Conservation (phyloP, 2,329 filamentous ascomycete genomes). For the Penicillium sp. region DNA sequence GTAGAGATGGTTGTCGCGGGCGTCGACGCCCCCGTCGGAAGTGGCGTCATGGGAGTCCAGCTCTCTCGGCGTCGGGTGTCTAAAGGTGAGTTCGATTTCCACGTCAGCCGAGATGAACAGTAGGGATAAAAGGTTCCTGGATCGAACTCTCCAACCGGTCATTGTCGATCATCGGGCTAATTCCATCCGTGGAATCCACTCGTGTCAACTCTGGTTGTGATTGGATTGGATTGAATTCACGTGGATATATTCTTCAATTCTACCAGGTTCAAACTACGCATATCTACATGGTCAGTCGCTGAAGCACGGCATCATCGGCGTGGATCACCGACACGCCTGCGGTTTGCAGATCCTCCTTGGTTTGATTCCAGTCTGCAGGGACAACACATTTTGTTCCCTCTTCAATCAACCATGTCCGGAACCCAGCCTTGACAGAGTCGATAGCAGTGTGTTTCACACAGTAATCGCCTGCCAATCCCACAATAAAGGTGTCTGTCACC, state of each 20-base stretch:
- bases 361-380: conserved; percentile 52
- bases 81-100: too few species aligned
- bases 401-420: conserved; percentile 66
- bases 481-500: conserved; percentile 76
- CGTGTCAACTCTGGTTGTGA: neutral
- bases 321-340: conserved; percentile 60
- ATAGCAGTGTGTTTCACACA: conserved; percentile 79
- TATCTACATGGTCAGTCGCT: conserved; percentile 37
- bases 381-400: conserved; percentile 74
- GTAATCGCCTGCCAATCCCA: conserved; percentile 81
- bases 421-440: conserved; percentile 70
- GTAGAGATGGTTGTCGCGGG: conserved; percentile 22
- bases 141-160: neutral
- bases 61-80: too few species aligned
- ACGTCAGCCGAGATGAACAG: neutral
- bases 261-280: neutral
- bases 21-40: conserved; percentile 11
- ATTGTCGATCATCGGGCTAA: conserved; percentile 5
- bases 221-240: conserved; percentile 1
- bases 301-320: conserved; percentile 53
- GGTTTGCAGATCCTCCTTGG: conserved; percentile 50
- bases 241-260: neutral
- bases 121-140: neutral
- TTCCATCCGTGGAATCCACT: conserved; percentile 3
- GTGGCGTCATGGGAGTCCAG: conserved; percentile 7